Base-by-base conservation (phyloP, 352 stramenopile genomes). In the Globisporangium uncinulatum region DNA sequence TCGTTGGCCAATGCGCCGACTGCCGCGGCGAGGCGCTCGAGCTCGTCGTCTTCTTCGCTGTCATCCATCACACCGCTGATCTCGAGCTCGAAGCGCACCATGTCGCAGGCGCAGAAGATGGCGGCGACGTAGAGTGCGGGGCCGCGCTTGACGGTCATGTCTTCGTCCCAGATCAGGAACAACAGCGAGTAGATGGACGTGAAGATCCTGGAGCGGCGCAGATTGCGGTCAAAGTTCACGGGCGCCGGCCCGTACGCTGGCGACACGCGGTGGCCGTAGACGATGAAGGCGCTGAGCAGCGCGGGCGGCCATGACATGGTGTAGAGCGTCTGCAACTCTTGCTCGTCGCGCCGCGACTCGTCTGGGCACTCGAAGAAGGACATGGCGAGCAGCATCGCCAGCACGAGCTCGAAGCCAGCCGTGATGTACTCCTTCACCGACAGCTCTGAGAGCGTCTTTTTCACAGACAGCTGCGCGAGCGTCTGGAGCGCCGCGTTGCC, bases 71-170 rank as follows among this genome's bases (percentile, higher is more conserved):
- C 65, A 6, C 73, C 49, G 36, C 80, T 73, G 69, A 89, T 71
- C 51, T 92, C 82, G 68, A 92, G 86, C 42, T 89, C 57, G 59
- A 87, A 89, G 49, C 82, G 82, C 31, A 71, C 71, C 1, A 92
- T 34, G 63, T 92, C 82, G n/a, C 75, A 70, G 7, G 88, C 49
- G 14, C 63, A 83, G 43, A 92, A 92, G 52, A 89, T 64, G n/a
- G 80, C 74, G 0, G 77, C 80, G 29, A 92, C 76, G 54, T 80
- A 69, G 24, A 92, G 67, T 32, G 69, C 79, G 13, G 82, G 82
- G 0, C 82, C 82, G 45, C 73, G 72, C 69, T 92, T 92, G 62
- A 87, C 15, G 29, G 62, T 55, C 82, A 92, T 92, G 64, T 86
- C 77, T 20, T 76, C 65, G 60, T 89, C 82, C 70, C 70, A 83